Evolutionary conservation across 441 rosid genomes (phyloP).

Genomic region (Arabidopsis hybrid): DNA sequence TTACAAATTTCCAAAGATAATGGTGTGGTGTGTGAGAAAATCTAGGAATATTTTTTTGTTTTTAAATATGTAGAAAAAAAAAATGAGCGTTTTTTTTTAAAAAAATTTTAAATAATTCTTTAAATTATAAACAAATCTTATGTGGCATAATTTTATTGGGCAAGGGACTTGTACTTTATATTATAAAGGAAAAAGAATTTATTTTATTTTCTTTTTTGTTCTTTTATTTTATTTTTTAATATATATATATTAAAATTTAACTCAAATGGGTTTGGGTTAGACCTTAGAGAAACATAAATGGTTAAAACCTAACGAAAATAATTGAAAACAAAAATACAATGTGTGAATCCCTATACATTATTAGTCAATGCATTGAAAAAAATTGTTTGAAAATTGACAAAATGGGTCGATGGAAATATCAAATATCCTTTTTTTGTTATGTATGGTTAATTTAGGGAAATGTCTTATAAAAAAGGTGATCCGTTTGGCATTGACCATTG

Average conservation of each 20-base stretch:
- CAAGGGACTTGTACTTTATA: no score
- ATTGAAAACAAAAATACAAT: neutral
- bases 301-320: neutral
- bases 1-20: neutral
- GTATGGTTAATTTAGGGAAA: neutral
- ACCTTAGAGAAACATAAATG: no score
- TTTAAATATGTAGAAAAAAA: no score
- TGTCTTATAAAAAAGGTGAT: neutral
- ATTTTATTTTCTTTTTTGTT: no score
- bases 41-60: neutral
- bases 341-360: slow-evolving; percentile 4
- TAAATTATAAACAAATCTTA: no score
- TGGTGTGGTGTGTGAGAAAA: neutral
- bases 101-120: no score
- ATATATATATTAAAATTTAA: no score
- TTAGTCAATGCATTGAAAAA: slow-evolving; percentile 30
- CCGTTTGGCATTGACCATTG: slow-evolving; percentile 26
- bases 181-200: no score
- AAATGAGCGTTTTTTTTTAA: no score
- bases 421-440: neutral
- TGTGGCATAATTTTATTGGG: no score
- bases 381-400: neutral
- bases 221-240: no score
- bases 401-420: neutral
- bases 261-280: no score